phyloP scores from a whole-genome alignment of 225 moss, liverwort and hornwort genomes.

The Neckera pumila region DNA sequence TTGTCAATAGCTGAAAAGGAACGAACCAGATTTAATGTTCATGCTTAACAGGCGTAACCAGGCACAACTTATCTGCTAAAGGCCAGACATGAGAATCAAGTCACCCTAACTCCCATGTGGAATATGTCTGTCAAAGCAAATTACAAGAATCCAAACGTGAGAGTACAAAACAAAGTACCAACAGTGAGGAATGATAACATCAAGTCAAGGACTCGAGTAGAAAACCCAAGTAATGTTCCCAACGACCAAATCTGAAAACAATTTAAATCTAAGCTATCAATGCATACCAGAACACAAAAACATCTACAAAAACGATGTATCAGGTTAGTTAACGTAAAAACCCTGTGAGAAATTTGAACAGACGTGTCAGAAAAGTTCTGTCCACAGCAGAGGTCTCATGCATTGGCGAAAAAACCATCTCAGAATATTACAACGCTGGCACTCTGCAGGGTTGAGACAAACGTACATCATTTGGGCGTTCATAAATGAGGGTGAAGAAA shows the following conservation, averaged over 20 bases:
- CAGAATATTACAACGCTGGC: not conserved
- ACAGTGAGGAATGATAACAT: not conserved
- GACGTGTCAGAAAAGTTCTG: not conserved
- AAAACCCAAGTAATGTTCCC: not conserved
- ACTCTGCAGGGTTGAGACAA: not conserved
- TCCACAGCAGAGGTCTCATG: not conserved
- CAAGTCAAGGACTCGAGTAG: not conserved
- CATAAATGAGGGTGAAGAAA: conserved; percentile 89
- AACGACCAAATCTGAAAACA: not conserved
- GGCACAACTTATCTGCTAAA: not conserved
- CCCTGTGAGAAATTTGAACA: not conserved
- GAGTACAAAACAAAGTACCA: not conserved
- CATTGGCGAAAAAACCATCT: not conserved
- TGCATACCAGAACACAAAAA: not conserved
- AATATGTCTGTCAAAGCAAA: not conserved
- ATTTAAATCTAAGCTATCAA: not conserved
- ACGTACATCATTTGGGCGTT: conserved; percentile 91
- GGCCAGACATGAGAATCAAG: not conserved
- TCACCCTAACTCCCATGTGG: not conserved
- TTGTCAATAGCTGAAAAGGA: conserved; percentile 74
- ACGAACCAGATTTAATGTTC: not conserved
- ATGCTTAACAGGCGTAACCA: not conserved
- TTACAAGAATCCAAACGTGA: not conserved
- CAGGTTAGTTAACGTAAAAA: not conserved
- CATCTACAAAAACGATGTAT: not conserved